These are phyloP conservation scores for Tylopilus cervinicoccineus DNA, from an alignment of 768 basidiomycete species.

Conservation along the genomic window DNA sequence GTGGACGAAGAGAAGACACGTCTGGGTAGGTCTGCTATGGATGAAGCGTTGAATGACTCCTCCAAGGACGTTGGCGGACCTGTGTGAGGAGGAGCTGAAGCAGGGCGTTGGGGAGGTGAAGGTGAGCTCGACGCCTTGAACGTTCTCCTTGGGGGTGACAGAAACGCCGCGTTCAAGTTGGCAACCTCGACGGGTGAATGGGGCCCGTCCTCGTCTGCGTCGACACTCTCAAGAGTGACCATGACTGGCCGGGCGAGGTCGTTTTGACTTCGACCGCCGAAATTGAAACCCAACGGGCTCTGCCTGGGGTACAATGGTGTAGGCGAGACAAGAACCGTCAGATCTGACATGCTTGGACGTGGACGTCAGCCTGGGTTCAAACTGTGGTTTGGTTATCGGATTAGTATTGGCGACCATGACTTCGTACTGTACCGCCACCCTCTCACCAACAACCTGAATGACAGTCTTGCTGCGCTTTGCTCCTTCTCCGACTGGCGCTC, in stretches of 20 bases:
- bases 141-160: slow-evolving; percentile 28
- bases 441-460: too few relatives aligned
- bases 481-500: slow-evolving; percentile 91
- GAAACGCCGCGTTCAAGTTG: slow-evolving; percentile 15
- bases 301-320: slow-evolving; percentile 25
- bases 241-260: slow-evolving; percentile 29
- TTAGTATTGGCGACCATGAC: too few relatives aligned
- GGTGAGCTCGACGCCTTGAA: slow-evolving; percentile 19
- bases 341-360: slow-evolving; percentile 24
- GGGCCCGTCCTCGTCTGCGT: slow-evolving; percentile 20
- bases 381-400: too few relatives aligned
- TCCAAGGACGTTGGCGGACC: background rate
- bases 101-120: slow-evolving; percentile 10
- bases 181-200: slow-evolving; percentile 24
- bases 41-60: background rate
- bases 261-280: slow-evolving; percentile 27
- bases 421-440: background rate
- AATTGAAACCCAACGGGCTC: slow-evolving; percentile 26
- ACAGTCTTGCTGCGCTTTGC: slow-evolving; percentile 86
- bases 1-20: slow-evolving; percentile 16
- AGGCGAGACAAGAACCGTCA: slow-evolving; percentile 33
- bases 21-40: slow-evolving; percentile 8
- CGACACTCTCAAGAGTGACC: slow-evolving; percentile 29
- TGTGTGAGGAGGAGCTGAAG: slow-evolving; percentile 24
- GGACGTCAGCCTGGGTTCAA: background rate